Conservation (phyloP, 768 basidiomycete species). For the Boletus huronensis region DNA sequence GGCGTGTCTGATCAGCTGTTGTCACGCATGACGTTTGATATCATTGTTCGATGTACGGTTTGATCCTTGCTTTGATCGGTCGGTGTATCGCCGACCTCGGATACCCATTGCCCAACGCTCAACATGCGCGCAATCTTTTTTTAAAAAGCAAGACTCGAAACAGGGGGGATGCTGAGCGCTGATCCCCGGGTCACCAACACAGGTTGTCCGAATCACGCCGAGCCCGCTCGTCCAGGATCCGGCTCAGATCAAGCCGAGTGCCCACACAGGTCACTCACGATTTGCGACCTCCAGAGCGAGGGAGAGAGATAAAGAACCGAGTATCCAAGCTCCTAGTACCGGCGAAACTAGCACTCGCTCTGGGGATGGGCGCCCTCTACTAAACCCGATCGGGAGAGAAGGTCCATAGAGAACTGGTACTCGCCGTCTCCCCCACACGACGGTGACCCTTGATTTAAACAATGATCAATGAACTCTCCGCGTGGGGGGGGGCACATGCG, state of each 20-base stretch:
- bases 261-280: not conserved
- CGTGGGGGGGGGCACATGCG: conserved; percentile 9
- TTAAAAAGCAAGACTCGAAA: not conserved
- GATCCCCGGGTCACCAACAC: not conserved
- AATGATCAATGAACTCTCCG: conserved; percentile 8
- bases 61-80: conserved; percentile 4
- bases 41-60: not conserved
- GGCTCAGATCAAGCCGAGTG: conserved; percentile 1
- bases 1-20: not conserved
- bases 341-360: too few species aligned
- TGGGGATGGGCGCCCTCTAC: not conserved
- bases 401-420: not conserved
- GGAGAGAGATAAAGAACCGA: not conserved
- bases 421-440: conserved; percentile 9
- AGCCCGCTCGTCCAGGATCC: not conserved
- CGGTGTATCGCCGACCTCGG: not conserved
- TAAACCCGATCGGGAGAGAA: not conserved
- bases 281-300: not conserved
- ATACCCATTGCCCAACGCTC: not conserved
- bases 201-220: not conserved
- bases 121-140: not conserved
- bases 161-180: not conserved
- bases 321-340: not conserved
- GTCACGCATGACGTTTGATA: not conserved
- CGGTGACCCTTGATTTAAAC: conserved; percentile 1